Evolutionary conservation across 2,329 filamentous ascomycete species (phyloP).

Genomic region (Stemphylium lycopersici): DNA sequence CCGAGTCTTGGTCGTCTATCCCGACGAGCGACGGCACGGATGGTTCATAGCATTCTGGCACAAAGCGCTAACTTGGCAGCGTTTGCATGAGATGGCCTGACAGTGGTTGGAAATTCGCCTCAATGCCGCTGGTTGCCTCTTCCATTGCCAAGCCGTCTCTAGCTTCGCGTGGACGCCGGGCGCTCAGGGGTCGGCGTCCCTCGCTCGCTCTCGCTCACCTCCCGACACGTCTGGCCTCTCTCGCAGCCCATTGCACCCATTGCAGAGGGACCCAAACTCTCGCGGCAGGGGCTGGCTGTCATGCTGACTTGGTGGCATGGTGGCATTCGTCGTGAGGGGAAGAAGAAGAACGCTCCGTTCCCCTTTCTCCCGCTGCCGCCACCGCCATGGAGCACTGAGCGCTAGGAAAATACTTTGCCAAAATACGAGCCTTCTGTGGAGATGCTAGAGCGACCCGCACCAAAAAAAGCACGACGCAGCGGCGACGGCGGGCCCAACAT

Average conservation of each 20-base stretch:
- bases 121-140: slow-evolving; percentile 17
- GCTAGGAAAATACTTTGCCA: slow-evolving; percentile 22
- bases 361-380: slow-evolving; percentile 14
- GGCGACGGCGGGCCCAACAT: slow-evolving; percentile 20
- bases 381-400: slow-evolving; percentile 5
- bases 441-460: slow-evolving; percentile 20
- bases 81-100: slow-evolving; percentile 21
- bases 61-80: neutral
- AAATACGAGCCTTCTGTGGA: slow-evolving; percentile 27
- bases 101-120: slow-evolving; percentile 18
- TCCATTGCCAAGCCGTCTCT: slow-evolving; percentile 18
- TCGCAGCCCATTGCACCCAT: slow-evolving; percentile 3
- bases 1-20: neutral
- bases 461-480: slow-evolving; percentile 11
- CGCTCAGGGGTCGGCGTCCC: slow-evolving; percentile 13
- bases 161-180: slow-evolving; percentile 12
- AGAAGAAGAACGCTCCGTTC: slow-evolving; percentile 1
- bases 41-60: neutral
- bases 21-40: neutral
- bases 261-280: neutral
- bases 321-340: slow-evolving; percentile 9
- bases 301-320: neutral
- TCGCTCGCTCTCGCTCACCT: slow-evolving; percentile 10
- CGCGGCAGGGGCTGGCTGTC: slow-evolving; percentile 23
- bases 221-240: slow-evolving; percentile 2